Evolutionary conservation across 2,329 filamentous ascomycete genomes (phyloP), one percentile per base, ranked within the genome.

Genomic region (Lecanicillium sp.): DNA sequence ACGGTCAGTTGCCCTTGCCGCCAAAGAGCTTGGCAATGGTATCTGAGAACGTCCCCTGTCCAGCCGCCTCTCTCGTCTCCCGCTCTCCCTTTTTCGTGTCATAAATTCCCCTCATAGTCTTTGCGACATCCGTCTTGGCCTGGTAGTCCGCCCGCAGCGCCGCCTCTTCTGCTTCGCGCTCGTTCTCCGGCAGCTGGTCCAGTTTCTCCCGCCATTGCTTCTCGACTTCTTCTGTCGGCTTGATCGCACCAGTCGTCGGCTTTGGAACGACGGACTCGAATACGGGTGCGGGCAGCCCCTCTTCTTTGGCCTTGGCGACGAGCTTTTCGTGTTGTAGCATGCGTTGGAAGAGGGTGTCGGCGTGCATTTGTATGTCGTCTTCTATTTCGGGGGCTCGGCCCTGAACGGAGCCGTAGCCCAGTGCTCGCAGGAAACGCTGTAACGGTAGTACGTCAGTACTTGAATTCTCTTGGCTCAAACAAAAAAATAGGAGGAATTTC

Each of bases 301-400:
- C 72, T 39, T 71, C 68, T 59, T 79, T 79, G 27, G 83, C 84
- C 51, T 79, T 72, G 46, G 84, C 77, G n/a, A 85, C 78, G 46
- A 73, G 75, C 15, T 69, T 70, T 61, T 98, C 90, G 57, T 94
- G 87, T 44, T 78, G 74, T 28, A 94, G 62, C 81, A 97, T 87
- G 50, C 84, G 79, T 53, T 90, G 84, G 61, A 88, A 98, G 29
- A 98, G 71, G 46, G 77, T 78, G 65, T 98, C 92, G 43, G 90
- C 90, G 59, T 96, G 89, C 81, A 97, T 87, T 62, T 97, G 92
- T 45, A 98, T 87, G 49, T 83, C 77, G 58, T 96, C 89, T 51
- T 95, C 85, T 37, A 85, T 73, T 20, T 80, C 72, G 1, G 72
- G 65, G 8, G 81, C 67, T 17, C 80, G 75, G 32, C 83, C 75